Conservation (phyloP, 2,329 filamentous ascomycete species). For the Rosellinia necatrix region DNA sequence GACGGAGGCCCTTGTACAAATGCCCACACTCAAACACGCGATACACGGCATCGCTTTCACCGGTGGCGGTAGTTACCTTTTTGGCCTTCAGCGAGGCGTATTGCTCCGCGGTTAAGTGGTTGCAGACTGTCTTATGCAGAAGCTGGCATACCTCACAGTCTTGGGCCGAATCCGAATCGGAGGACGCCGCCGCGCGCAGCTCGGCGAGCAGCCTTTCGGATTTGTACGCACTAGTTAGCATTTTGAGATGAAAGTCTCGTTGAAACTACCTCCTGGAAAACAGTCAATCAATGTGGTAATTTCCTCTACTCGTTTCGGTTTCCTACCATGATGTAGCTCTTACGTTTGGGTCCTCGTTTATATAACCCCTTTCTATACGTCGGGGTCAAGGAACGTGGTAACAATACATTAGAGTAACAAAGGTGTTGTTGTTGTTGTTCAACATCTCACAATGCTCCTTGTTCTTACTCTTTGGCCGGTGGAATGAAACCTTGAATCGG, state of each 20-base stretch:
- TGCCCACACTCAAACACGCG: slow-evolving; percentile 20
- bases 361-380: background rate
- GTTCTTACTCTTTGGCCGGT: background rate
- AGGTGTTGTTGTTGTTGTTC: background rate
- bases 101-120: slow-evolving; percentile 1
- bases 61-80: background rate
- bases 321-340: background rate
- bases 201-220: background rate
- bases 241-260: too few species aligned
- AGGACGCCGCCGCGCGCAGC: background rate
- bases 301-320: too few species aligned
- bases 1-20: background rate
- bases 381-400: background rate
- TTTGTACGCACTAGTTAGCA: background rate
- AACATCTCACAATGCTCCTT: background rate
- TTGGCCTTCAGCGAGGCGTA: slow-evolving; percentile 13
- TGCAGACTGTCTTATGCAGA: slow-evolving; percentile 1
- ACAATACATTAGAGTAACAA: background rate
- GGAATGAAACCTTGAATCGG: background rate
- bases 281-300: too few species aligned
- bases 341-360: too few species aligned
- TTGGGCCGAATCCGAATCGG: background rate
- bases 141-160: slow-evolving; percentile 6
- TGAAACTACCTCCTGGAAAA: too few species aligned
- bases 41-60: background rate